Base-by-base conservation (phyloP, 2,329 filamentous ascomycete genomes). In the Verticillium tricorpus region DNA sequence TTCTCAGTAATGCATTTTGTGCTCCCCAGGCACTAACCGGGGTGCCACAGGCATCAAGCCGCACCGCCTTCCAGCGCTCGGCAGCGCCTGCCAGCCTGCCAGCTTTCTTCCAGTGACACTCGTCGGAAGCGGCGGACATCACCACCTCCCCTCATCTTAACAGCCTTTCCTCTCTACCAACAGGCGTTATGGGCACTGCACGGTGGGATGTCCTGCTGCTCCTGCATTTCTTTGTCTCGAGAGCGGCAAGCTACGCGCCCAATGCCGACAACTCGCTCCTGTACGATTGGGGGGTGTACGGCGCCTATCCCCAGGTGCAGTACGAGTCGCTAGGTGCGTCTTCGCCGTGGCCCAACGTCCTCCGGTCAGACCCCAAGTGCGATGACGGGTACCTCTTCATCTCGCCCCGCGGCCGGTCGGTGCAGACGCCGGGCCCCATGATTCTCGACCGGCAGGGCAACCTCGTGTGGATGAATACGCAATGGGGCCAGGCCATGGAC, bases 391-490 rank as follows among this genome's bases (percentile, higher is more conserved):
- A 69, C 63, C 25, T 79, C 1, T 72, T 82, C 22, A 66, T 82
- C 14, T 72, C 76, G 50, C 77, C 77, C 1, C 69, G 71, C 9
- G 71, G 69, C 2, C 69, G 71, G 22, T 77, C 76, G 4, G 68
- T 77, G 5, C 67, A 65, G 12, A 67, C 72, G 7, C 69, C 75
- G 1, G 76, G 77, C 3, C 77, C 78, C 1, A 77, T 77, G 63
- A 78, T 82, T 14, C 65, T 81, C 32, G 78, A 81, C 67, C 68
- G 71, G 14, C 67, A 74, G 2, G 79, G 79, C 6, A 72, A 78
- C 61, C 66, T 82, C 22, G 73, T 82, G 8, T 82, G 80, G 80
- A 79, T 76, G 56, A 72, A 76, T n/a, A 67, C 64, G 8, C 39
- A 58, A 54, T 72, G 69, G 66, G 67, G 66, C 14, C 61, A 69